Evolutionary conservation across 78 protist genomes (phyloP).

Genomic region (Creolimax fragrantissima): DNA sequence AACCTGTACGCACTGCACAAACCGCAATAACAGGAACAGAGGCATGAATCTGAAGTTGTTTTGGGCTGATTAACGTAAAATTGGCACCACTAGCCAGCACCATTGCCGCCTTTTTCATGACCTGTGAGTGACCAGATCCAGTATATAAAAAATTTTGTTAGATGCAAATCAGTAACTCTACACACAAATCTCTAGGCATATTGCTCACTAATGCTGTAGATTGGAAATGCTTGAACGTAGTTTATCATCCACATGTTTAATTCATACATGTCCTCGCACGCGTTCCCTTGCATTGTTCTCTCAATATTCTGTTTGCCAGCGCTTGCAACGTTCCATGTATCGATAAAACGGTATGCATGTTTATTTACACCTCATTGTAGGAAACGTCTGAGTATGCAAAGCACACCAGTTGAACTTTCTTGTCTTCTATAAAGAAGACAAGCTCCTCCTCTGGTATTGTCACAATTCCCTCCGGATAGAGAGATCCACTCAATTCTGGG

Average conservation of each 20-base stretch:
- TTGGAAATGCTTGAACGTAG: too few species aligned
- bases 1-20: constrained; percentile 29
- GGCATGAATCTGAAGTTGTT: constrained; percentile 1
- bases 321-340: too few species aligned
- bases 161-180: too few species aligned
- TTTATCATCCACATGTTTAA: too few species aligned
- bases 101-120: neutral
- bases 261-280: too few species aligned
- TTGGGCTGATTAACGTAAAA: constrained; percentile 10
- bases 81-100: constrained; percentile 19
- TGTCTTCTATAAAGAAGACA: neutral
- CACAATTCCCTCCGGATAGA: constrained; percentile 27
- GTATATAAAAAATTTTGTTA: too few species aligned
- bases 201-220: too few species aligned
- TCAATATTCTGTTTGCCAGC: too few species aligned
- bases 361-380: neutral
- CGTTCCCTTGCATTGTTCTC: too few species aligned
- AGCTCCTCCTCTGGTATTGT: constrained; percentile 15
- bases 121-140: neutral
- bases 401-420: constrained; percentile 14
- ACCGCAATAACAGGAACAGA: constrained; percentile 28
- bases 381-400: constrained; percentile 33
- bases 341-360: too few species aligned
- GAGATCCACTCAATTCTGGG: constrained; percentile 18
- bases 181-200: too few species aligned